Conservation (phyloP, 306 rosid species). For the Quercus mongolica region DNA sequence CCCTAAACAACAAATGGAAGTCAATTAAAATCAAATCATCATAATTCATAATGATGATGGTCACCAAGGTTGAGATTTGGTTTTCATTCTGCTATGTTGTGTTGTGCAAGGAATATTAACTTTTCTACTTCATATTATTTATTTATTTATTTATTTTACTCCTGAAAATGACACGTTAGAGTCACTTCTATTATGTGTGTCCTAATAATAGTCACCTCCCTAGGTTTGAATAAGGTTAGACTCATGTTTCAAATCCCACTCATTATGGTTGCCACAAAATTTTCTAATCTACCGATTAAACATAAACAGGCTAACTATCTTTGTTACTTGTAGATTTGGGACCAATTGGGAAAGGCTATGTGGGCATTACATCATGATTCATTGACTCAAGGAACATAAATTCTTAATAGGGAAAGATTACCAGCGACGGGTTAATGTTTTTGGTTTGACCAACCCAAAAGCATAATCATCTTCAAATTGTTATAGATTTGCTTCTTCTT, state of each 20-base stretch:
- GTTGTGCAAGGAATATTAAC: neutral
- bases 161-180: too few species aligned
- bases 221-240: conserved; percentile 13
- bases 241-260: conserved; percentile 20
- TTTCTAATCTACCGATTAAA: conserved; percentile 19
- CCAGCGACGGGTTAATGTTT: conserved; percentile 17
- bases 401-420: conserved; percentile 1
- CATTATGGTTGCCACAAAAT: conserved; percentile 28
- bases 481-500: neutral
- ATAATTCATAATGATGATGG: too few species aligned
- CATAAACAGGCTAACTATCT: conserved; percentile 1
- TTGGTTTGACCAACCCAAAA: neutral
- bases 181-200: too few species aligned
- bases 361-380: neutral
- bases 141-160: too few species aligned
- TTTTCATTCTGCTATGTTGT: neutral
- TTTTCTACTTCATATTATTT: neutral
- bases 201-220: neutral
- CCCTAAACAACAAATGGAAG: too few species aligned
- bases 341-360: neutral
- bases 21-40: too few species aligned
- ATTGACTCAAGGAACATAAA: neutral
- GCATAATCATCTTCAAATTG: neutral
- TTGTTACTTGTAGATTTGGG: conserved; percentile 13
- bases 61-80: neutral